Percentiles rank a stretch among this genome's conserved stretches.
phyloP scores from a whole-genome alignment of 202 grass and related monocot genomes.

The Saccharum hybrid region DNA sequence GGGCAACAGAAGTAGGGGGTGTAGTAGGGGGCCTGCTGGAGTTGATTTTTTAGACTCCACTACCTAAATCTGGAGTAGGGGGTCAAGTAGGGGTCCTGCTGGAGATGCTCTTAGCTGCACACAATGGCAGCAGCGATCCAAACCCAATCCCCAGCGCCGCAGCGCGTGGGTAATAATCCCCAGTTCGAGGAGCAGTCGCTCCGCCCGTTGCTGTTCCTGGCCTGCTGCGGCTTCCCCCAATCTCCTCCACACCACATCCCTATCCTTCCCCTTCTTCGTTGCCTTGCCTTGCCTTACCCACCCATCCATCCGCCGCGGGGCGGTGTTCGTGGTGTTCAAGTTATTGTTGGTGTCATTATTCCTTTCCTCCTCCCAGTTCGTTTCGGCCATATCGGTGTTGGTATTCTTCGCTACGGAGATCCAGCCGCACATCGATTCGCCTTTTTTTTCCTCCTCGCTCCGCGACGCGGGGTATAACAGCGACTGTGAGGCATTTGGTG shows the following conservation, averaged over 20 bases:
- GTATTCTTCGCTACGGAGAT: slow-evolving; percentile 45
- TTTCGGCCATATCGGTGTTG: slow-evolving; percentile 1
- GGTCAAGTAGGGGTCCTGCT: too few species aligned
- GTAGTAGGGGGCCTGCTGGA: too few species aligned
- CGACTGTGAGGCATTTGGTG: slow-evolving; percentile 43
- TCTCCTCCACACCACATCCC: slow-evolving; percentile 47
- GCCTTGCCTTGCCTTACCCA: neutral
- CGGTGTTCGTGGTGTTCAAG: slow-evolving; percentile 50
- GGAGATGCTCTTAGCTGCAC: too few species aligned
- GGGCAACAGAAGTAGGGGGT: too few species aligned
- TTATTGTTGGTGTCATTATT: slow-evolving; percentile 26
- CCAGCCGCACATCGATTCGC: slow-evolving; percentile 58
- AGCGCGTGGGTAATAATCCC: slow-evolving; percentile 51
- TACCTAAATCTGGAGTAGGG: too few species aligned
- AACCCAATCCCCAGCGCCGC: slow-evolving; percentile 66
- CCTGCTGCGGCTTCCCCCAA: slow-evolving; percentile 26
- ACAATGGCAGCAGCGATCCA: slow-evolving; percentile 64
- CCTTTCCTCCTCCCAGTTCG: slow-evolving; percentile 23
- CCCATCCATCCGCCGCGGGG: neutral
- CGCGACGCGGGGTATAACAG: slow-evolving; percentile 18
- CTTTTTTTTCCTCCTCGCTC: slow-evolving; percentile 1
- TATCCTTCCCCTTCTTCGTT: slow-evolving; percentile 18
- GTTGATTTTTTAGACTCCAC: too few species aligned
- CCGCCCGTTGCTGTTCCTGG: slow-evolving; percentile 45
- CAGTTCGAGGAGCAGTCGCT: slow-evolving; percentile 32